Percentiles rank a stretch among this genome's conserved stretches.
phyloP scores from a whole-genome alignment of 177 flowering plant species.

The Tripterygium wilfordii region DNA sequence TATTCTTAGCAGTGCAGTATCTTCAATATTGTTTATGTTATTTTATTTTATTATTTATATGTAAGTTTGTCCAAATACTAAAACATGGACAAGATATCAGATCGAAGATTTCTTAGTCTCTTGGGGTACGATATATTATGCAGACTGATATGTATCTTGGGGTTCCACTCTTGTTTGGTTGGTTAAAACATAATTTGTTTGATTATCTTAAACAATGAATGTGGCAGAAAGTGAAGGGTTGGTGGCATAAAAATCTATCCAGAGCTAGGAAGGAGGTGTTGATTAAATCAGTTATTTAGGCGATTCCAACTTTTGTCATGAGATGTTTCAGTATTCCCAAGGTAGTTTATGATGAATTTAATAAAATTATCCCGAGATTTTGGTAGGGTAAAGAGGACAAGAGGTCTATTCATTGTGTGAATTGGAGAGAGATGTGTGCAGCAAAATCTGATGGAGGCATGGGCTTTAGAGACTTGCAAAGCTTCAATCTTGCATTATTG shows the following conservation, averaged over 20 bases:
- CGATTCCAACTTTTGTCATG: not conserved
- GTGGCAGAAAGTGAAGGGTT: not conserved
- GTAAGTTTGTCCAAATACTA: too few species aligned
- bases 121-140: not conserved
- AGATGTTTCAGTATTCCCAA: not conserved
- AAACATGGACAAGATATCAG: too few species aligned
- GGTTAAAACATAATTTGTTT: not conserved
- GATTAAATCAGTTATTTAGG: not conserved
- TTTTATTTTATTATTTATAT: too few species aligned
- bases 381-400: not conserved
- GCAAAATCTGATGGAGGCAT: not conserved
- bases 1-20: too few species aligned
- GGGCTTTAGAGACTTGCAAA: not conserved
- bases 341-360: not conserved
- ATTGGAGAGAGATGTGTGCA: not conserved
- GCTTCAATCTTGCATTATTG: not conserved
- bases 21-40: too few species aligned
- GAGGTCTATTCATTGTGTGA: not conserved
- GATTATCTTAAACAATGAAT: not conserved
- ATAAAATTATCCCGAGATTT: not conserved
- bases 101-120: not conserved
- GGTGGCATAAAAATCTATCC: not conserved
- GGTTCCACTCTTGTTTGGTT: not conserved
- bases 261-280: not conserved
- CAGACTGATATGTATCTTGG: not conserved